Evolutionary conservation across 495 filamentous ascomycete genomes (phyloP), one percentile per base, ranked within the genome.

Genomic region (Penicillium manginii): DNA sequence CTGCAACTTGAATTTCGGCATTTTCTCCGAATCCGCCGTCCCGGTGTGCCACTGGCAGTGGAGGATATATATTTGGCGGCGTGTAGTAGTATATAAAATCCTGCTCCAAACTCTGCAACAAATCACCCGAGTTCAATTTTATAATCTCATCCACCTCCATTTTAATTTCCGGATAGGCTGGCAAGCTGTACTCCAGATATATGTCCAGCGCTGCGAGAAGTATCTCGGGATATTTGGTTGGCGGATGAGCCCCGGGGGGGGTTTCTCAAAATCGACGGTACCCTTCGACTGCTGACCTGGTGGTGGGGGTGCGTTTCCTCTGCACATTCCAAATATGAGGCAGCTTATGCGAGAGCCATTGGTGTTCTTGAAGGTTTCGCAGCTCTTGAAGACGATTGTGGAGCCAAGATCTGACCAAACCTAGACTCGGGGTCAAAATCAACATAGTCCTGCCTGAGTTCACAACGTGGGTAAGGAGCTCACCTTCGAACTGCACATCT

Each of bases 341-440:
- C 51, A 51, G 12, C 66, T 43, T 18, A 17, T 55, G 26, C 14
- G n/a, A 31, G 52, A 29, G 9, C 5, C 15, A 22, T 51, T 33
- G 0, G 46, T 29, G 9, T 60, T 35, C 0, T 11, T 10, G 9
- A 12, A 33, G 21, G 55, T 33, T 3, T 61, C 58, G 37, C 45
- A 60, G 35, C 57, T 63, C 52, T 68, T 72, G 49, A 65, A 62
- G 8, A 57, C 45, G n/a, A 65, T 59, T 14, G 48, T 46, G 11
- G 75, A 73, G 14, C 67, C 73, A 31, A 77, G 57, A 3, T 74
- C 68, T 2, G 62, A 46, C 74, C 74, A 79, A 17, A 75, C 50
- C 76, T 79, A 15, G 11, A 11, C 42, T 10, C 54, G 33, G 12
- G 5, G 32, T n/a, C 29, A 15, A 18, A 17, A 23, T 50, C 18